Evolutionary conservation across 768 basidiomycete species (phyloP).

Genomic region (Podaxis sp.): DNA sequence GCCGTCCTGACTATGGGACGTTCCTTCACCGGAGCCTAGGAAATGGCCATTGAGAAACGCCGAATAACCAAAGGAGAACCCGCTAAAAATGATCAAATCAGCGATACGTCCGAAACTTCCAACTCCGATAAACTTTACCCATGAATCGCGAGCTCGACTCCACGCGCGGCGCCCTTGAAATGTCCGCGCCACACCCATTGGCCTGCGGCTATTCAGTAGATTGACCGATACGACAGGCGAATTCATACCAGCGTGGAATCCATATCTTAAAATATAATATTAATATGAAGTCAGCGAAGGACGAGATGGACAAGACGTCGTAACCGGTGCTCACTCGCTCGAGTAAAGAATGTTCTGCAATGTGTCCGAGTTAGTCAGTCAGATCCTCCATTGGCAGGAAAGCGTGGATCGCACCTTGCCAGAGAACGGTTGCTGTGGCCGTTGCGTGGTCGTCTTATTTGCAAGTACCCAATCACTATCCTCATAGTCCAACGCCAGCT

Average conservation of each 20-base stretch:
- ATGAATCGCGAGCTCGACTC: slow-evolving; percentile 38
- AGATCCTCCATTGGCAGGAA: neutral
- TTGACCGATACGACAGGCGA: neutral
- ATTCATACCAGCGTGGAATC: slow-evolving; percentile 7
- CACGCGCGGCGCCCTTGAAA: slow-evolving; percentile 41
- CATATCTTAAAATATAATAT: slow-evolving; percentile 6
- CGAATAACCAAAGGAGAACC: slow-evolving; percentile 45
- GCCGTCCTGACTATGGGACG: slow-evolving; percentile 31
- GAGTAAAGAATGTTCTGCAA: slow-evolving; percentile 5
- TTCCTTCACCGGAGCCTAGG: slow-evolving; percentile 41
- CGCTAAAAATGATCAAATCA: slow-evolving; percentile 21
- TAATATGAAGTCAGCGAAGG: neutral
- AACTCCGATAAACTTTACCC: slow-evolving; percentile 24
- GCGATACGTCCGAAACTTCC: neutral
- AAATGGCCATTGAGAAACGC: slow-evolving; percentile 42
- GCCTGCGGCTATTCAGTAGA: slow-evolving; percentile 16
- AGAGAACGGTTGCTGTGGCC: slow-evolving; percentile 54
- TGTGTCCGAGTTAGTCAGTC: too few species aligned
- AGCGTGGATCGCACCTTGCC: slow-evolving; percentile 48
- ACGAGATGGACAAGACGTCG: too few species aligned
- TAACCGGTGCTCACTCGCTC: slow-evolving; percentile 1
- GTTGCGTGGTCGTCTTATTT: slow-evolving; percentile 57
- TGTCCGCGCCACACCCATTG: slow-evolving; percentile 48
- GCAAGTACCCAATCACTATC: slow-evolving; percentile 59
- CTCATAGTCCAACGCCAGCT: slow-evolving; percentile 49